Base-by-base conservation (phyloP, 768 basidiomycete species). In the Ramaria sp. region DNA sequence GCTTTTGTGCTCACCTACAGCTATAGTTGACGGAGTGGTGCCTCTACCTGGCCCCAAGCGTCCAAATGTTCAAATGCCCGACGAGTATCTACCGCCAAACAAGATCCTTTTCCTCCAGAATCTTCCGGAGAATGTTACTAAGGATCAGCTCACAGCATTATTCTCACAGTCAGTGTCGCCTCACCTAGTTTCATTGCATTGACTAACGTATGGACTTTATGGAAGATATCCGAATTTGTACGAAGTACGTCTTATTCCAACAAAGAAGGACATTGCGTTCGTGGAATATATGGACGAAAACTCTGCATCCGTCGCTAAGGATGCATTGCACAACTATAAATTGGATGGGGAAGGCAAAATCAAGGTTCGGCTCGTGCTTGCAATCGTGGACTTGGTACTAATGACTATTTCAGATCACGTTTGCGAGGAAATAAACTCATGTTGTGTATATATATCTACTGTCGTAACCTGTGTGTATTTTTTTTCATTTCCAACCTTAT, bases 21-120 rank as follows among this genome's bases (percentile, higher is more conserved):
- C 28, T 54, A 36, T 58, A 85, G 87, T 83, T 66, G 87, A 87
- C 45, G 65, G 87, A 24, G 78, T 75, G 25, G 71, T 79, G 3
- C 74, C 85, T 6, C 70, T 73, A 5, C 80, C 88, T 9, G 79
- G 78, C 28, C 69, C 86, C 18, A 89, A 83, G 69, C 79, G 88
- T 41, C 88, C 88, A 22, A 81, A 83, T 60, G 86, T 96, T 57
- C 90, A 94, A 67, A 96, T 98, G 92, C 94, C 95, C 38, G 96
- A 99, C 83, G 96, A 99, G 68, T 98, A 97, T 68, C 80, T 99
- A 6, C 96, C 96, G 1, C 95, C 96, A 37, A 99, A 99, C 85
- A 93, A 94, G 68, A 95, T 98, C 69, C 78, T 99, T 50, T 99
- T 99, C 79, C 67, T 99, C 60, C 96, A 99, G 70, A 97, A 97